These are phyloP conservation scores for Yarrowia sp. DNA, from an alignment of 805 yeast genomes.

Conservation along the genomic window DNA sequence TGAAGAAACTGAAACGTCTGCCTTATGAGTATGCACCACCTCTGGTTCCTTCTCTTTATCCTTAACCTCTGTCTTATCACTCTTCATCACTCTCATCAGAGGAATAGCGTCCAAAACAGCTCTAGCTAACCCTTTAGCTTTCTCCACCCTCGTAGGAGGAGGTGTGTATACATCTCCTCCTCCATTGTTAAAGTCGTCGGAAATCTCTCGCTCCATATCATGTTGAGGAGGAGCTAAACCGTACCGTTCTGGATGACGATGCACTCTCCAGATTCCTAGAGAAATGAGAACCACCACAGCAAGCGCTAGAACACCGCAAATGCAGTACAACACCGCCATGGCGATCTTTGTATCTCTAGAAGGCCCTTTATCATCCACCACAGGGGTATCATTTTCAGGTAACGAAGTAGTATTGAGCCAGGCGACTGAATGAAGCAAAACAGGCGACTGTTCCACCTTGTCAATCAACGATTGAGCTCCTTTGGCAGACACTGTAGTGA, in stretches of 20 bases:
- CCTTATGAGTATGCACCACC: neutral
- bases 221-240: constrained; percentile 31
- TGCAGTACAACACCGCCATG: constrained; percentile 37
- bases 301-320: constrained; percentile 37
- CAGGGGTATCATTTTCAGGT: neutral
- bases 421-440: constrained; percentile 23
- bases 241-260: constrained; percentile 41
- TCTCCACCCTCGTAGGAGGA: constrained; percentile 26
- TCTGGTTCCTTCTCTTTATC: neutral
- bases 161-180: constrained; percentile 28
- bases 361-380: constrained; percentile 1
- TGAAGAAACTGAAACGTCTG: neutral
- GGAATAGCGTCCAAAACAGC: constrained; percentile 42
- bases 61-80: neutral
- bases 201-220: neutral
- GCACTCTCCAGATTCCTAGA: constrained; percentile 40
- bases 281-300: constrained; percentile 37
- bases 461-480: constrained; percentile 29
- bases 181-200: constrained; percentile 24
- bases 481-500: constrained; percentile 30
- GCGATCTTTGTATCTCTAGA: constrained; percentile 33
- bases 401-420: constrained; percentile 3
- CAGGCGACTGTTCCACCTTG: constrained; percentile 26
- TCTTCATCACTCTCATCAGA: constrained; percentile 31
- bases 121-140: constrained; percentile 40